Evolutionary conservation across 2,329 filamentous ascomycete species (phyloP).

Genomic region (Aspergillus pseudonomiae): DNA sequence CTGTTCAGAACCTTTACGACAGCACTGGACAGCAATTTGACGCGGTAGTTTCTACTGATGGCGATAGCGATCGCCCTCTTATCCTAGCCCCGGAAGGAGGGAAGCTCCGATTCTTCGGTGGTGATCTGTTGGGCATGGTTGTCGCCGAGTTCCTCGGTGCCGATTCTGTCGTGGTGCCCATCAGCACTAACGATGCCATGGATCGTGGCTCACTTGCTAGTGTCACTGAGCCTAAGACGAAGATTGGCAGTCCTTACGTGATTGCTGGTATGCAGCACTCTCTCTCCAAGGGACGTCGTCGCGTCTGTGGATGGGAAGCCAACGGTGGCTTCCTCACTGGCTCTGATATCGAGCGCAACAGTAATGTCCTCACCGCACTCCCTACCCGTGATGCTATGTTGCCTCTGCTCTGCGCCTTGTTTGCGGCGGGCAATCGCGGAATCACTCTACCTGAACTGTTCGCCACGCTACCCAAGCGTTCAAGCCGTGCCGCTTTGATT

Average conservation of each 20-base stretch:
- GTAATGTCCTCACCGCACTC: constrained; percentile 31
- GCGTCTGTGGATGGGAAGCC: constrained; percentile 38
- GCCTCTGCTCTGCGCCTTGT: constrained; percentile 34
- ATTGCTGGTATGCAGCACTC: constrained; percentile 38
- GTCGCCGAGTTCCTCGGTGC: constrained; percentile 34
- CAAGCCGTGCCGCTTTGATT: constrained; percentile 34
- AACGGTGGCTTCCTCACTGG: constrained; percentile 40
- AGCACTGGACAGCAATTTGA: constrained; percentile 30
- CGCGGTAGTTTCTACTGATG: constrained; percentile 37
- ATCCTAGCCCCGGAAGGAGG: constrained; percentile 31
- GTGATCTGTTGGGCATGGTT: constrained; percentile 37
- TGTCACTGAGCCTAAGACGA: constrained; percentile 34
- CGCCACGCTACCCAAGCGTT: constrained; percentile 30
- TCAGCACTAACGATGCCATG: constrained; percentile 39
- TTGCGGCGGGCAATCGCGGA: constrained; percentile 29
- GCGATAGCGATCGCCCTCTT: constrained; percentile 38
- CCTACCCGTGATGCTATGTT: constrained; percentile 37
- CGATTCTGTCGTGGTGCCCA: constrained; percentile 36
- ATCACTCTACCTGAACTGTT: constrained; percentile 33
- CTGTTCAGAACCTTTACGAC: constrained; percentile 28
- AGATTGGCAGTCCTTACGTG: constrained; percentile 39
- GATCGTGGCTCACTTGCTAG: constrained; percentile 31
- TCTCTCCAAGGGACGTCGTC: constrained; percentile 27
- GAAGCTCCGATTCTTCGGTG: constrained; percentile 37
- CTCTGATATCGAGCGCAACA: constrained; percentile 32